Conservation (phyloP, 176 grass and related monocot genomes). For the Lolium multiflorum region DNA sequence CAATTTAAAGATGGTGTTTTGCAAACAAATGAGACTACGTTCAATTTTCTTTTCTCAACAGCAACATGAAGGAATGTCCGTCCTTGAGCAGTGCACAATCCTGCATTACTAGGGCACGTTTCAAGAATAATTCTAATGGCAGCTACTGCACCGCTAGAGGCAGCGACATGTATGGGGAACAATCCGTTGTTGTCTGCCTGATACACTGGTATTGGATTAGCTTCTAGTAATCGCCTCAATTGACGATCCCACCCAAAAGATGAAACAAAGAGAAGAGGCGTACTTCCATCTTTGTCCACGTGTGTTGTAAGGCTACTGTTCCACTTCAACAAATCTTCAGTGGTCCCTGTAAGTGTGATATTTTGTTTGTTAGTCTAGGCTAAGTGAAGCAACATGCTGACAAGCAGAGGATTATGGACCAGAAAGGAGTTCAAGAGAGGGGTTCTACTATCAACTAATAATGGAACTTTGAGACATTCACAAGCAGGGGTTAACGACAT, state of each 20-base stretch:
- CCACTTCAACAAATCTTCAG: neutral
- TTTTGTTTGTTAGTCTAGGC: neutral
- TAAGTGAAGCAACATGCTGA: no score
- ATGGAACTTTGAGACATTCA: no score
- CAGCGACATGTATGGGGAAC: neutral
- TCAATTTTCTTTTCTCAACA: neutral
- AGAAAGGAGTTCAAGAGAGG: no score
- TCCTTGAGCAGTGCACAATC: neutral
- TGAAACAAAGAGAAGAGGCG: neutral
- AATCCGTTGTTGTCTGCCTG: neutral
- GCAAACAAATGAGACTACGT: neutral
- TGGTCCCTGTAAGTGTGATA: neutral
- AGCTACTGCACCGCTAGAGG: fast-evolving
- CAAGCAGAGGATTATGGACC: no score
- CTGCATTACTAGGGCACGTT: neutral
- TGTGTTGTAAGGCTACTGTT: neutral
- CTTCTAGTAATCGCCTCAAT: neutral
- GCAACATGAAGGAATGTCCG: constrained; percentile 3
- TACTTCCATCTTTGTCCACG: neutral
- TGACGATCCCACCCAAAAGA: no score
- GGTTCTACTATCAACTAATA: no score
- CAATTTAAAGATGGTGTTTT: neutral
- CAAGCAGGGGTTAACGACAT: no score
- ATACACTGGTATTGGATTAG: neutral
- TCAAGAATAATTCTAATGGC: neutral